phyloP scores from a whole-genome alignment of 2,329 filamentous ascomycete genomes.

The Nothomitra cinnamomea region DNA sequence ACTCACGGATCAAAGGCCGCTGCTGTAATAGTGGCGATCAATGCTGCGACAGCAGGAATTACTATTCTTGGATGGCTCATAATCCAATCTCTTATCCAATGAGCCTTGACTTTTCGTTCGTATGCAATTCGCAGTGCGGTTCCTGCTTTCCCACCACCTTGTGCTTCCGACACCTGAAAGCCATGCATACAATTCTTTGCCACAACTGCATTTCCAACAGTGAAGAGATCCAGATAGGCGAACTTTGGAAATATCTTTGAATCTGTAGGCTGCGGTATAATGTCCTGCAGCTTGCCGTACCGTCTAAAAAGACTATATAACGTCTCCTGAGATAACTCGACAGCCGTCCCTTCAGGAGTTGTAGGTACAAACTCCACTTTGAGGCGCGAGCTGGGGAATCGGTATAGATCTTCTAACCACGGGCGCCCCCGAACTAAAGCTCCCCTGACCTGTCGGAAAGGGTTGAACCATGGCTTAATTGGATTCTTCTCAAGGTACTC shows the following conservation, averaged over 20 bases:
- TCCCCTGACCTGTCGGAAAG: conserved; percentile 52
- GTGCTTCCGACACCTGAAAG: conserved; percentile 46
- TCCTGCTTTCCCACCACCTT: conserved; percentile 57
- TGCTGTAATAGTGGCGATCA: conserved; percentile 70
- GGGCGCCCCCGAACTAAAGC: conserved; percentile 67
- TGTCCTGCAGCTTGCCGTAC: conserved; percentile 83
- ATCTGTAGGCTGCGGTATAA: conserved; percentile 64
- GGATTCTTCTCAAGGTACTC: conserved; percentile 49
- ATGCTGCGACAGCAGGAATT: conserved; percentile 63
- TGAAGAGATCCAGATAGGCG: conserved; percentile 61
- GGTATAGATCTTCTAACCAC: conserved; percentile 85
- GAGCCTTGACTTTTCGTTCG: conserved; percentile 57
- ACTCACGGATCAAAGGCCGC: conserved; percentile 67
- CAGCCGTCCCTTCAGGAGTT: conserved; percentile 49
- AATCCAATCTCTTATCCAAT: conserved; percentile 78
- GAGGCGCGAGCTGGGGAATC: conserved; percentile 59
- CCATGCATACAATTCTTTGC: conserved; percentile 89
- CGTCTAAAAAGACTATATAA: conserved; percentile 74
- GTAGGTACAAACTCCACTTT: conserved; percentile 73
- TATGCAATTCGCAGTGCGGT: conserved; percentile 72
- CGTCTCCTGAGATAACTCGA: conserved; percentile 71
- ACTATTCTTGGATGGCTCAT: conserved; percentile 74
- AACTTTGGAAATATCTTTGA: conserved; percentile 72
- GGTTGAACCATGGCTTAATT: conserved; percentile 81
- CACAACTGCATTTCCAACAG: conserved; percentile 62